phyloP scores from a whole-genome alignment of 2,329 filamentous ascomycete species.

The Zasmidium angulare region DNA sequence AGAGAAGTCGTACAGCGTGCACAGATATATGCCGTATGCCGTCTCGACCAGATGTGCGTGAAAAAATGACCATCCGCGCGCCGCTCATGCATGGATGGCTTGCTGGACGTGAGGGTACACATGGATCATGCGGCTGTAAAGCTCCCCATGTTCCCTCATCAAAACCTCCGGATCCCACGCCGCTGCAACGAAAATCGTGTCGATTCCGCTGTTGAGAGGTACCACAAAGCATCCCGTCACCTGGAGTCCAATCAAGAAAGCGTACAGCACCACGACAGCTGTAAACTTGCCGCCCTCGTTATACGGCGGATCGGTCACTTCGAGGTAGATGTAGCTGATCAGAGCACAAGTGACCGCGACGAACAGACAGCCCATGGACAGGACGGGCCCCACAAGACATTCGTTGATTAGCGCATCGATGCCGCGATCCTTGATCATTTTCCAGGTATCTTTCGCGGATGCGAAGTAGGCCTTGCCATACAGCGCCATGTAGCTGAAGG shows the following conservation, averaged over 20 bases:
- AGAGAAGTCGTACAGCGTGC: background rate
- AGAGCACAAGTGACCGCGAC: slow-evolving; percentile 80
- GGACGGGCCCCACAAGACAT: slow-evolving; percentile 64
- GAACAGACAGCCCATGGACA: slow-evolving; percentile 66
- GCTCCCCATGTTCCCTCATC: slow-evolving; percentile 75
- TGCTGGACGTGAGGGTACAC: slow-evolving; percentile 77
- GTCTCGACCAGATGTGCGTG: background rate
- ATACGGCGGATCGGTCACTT: slow-evolving; percentile 77
- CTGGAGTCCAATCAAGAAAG: slow-evolving; percentile 87
- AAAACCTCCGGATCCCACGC: slow-evolving; percentile 70
- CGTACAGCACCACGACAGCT: slow-evolving; percentile 75
- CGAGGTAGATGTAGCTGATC: slow-evolving; percentile 81
- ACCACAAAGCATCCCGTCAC: slow-evolving; percentile 88
- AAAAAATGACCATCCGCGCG: background rate
- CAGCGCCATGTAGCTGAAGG: slow-evolving; percentile 76
- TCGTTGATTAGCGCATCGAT: slow-evolving; percentile 89
- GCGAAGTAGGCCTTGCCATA: slow-evolving; percentile 87
- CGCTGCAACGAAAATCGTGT: slow-evolving; percentile 84
- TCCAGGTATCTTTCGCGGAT: slow-evolving; percentile 87
- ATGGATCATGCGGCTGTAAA: slow-evolving; percentile 75
- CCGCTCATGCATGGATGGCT: slow-evolving; percentile 53
- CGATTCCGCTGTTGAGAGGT: slow-evolving; percentile 81
- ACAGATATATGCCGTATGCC: background rate
- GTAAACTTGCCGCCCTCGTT: slow-evolving; percentile 69
- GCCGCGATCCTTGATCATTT: slow-evolving; percentile 61